Evolutionary conservation across 306 rosid species (phyloP), one percentile per base, ranked within the genome.

Genomic region (Cercis canadensis): DNA sequence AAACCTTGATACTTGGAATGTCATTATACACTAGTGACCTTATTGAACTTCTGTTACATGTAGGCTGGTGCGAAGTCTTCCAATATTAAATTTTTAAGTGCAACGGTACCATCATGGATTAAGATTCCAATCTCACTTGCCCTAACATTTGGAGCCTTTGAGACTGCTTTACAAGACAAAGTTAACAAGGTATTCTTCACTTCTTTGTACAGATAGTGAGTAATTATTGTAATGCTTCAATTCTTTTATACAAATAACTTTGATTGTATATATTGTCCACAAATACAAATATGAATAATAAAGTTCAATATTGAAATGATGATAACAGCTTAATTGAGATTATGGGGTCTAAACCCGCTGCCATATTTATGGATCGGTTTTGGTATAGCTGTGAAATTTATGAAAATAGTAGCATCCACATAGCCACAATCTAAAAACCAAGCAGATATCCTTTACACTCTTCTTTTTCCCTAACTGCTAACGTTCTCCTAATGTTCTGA

Each of bases 21-120:
- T 6, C 24, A 14, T 54, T 40, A 24, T 9, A 32, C 19, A 21
- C 19, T 72, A 53, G 43, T 32, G 41, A 19, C 2, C 8, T 40
- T 72, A 37, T 67, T 51, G 44, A 31, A 55, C 18, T 72, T 57
- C 21, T n/a, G 29, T 67, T 18, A 8, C 14, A 33, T n/a, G n/a
- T 31, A 80, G 81, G 81, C 75, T 58, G 84, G 84, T 21, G 66
- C 74, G n/a, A 75, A 80, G 52, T 80, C 84, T n/a, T 71, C 70
- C 74, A 70, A 75, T 55, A 41, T 71, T 34, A 65, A 39, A 33
- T 31, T 63, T 52, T 59, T 80, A 44, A 46, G 59, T 51, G 66
- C 39, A 71, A 71, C 45, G 65, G 66, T 75, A 36, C 84, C 84
- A 7, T 41, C 84, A 41, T 70, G 84, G 78, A 65, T 80, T 80